Conservation (phyloP, 2,329 filamentous ascomycete species). For the Neofusicoccum sp. region DNA sequence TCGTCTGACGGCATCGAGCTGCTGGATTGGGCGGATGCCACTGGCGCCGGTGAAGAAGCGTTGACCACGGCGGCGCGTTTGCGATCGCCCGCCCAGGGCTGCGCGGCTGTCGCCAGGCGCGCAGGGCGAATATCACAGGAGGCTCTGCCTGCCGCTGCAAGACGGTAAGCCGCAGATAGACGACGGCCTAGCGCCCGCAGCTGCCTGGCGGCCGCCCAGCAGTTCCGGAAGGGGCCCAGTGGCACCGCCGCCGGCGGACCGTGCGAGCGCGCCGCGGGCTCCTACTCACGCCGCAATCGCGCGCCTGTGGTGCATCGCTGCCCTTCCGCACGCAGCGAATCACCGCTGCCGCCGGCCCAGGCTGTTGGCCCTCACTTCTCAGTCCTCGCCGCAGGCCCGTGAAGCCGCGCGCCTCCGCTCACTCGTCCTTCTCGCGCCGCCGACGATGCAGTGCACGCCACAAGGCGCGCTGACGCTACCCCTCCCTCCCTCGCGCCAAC, state of each 20-base stretch:
- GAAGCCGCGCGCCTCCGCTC: slow-evolving; percentile 1
- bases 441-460: not conserved
- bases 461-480: slow-evolving; percentile 11
- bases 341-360: not conserved
- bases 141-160: slow-evolving; percentile 1
- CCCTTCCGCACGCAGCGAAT: not conserved
- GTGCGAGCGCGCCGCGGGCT: too few relatives aligned
- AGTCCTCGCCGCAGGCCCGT: not conserved
- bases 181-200: not conserved
- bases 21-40: slow-evolving; percentile 1
- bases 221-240: too few relatives aligned
- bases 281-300: not conserved
- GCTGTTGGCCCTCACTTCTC: not conserved
- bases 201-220: not conserved
- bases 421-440: not conserved
- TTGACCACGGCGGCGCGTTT: not conserved
- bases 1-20: slow-evolving; percentile 10
- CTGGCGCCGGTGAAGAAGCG: slow-evolving; percentile 2
- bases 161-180: slow-evolving; percentile 17
- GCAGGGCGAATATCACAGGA: not conserved
- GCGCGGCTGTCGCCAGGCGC: not conserved
- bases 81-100: not conserved
- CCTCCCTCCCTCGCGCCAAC: slow-evolving; percentile 15
- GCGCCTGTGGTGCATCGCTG: not conserved
- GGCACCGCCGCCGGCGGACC: too few relatives aligned